These are phyloP conservation scores for Scedosporium aurantiacum DNA, from an alignment of 2,329 filamentous ascomycete genomes.

Conservation along the genomic window DNA sequence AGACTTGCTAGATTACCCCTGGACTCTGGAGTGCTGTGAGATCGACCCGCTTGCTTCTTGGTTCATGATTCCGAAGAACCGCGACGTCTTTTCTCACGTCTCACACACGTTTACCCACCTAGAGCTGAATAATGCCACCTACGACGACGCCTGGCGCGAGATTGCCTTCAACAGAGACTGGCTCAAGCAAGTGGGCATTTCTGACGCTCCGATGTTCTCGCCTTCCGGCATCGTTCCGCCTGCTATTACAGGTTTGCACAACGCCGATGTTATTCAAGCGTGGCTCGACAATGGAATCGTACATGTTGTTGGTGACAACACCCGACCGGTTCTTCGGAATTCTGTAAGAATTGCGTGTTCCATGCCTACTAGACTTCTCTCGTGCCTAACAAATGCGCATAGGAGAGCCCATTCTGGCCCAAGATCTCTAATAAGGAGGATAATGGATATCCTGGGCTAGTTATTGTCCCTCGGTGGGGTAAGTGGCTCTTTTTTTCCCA, in stretches of 20 bases:
- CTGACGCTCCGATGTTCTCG: conserved; percentile 34
- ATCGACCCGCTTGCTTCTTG: conserved; percentile 39
- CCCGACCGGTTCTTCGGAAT: conserved; percentile 42
- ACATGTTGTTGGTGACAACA: conserved; percentile 53
- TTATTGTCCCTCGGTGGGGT: conserved; percentile 45
- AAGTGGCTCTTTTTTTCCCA: not conserved
- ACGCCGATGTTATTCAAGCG: conserved; percentile 47
- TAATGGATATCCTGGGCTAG: conserved; percentile 45
- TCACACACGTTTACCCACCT: conserved; percentile 53
- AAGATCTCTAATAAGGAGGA: conserved; percentile 36
- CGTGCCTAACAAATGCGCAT: not conserved
- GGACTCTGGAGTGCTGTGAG: conserved; percentile 35
- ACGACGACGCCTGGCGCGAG: conserved; percentile 43
- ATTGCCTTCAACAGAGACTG: conserved; percentile 51
- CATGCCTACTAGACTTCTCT: not conserved
- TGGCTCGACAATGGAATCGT: conserved; percentile 48
- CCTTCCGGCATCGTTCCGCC: conserved; percentile 47
- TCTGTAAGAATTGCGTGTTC: conserved; percentile 8
- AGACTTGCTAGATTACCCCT: conserved; percentile 39
- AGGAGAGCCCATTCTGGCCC: conserved; percentile 41
- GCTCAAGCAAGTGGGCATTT: conserved; percentile 41
- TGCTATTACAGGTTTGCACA: conserved; percentile 52
- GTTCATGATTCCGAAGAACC: conserved; percentile 38
- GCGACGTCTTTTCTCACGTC: conserved; percentile 44
- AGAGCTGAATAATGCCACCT: conserved; percentile 49